Conservation (phyloP, 257 asterid genomes). For the Nyctanthes arbortristis region DNA sequence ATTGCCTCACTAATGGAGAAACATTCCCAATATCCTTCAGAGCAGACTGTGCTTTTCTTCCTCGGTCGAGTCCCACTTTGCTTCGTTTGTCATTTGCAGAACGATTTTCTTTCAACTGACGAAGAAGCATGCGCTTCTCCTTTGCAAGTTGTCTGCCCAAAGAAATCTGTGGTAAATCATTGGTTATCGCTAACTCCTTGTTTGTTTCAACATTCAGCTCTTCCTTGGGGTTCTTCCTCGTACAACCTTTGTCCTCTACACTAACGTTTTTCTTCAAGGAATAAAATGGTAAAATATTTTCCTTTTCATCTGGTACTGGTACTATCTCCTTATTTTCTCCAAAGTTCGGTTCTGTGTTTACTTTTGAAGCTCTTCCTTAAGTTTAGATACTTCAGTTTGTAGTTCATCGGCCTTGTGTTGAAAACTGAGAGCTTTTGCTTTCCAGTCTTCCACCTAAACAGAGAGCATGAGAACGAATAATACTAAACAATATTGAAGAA, state of each 20-base stretch:
- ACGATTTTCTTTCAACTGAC: slow-evolving; percentile 36
- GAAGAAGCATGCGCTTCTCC: slow-evolving; percentile 55
- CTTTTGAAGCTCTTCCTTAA: slow-evolving; percentile 41
- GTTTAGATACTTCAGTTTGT: slow-evolving; percentile 34
- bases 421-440: slow-evolving; percentile 44
- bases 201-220: slow-evolving; percentile 15
- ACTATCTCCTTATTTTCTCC: slow-evolving; percentile 8
- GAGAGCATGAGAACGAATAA: neutral
- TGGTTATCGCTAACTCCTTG: slow-evolving; percentile 13
- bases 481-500: neutral
- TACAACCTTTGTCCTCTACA: slow-evolving; percentile 11
- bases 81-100: slow-evolving; percentile 15
- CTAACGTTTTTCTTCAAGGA: slow-evolving; percentile 25
- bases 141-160: slow-evolving; percentile 70
- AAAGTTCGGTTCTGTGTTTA: slow-evolving; percentile 12
- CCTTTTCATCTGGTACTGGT: slow-evolving; percentile 31
- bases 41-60: slow-evolving; percentile 38
- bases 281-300: slow-evolving; percentile 22
- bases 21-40: slow-evolving; percentile 55
- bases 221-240: slow-evolving; percentile 1
- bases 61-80: slow-evolving; percentile 30
- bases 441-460: slow-evolving; percentile 76
- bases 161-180: slow-evolving; percentile 45
- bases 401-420: slow-evolving; percentile 54
- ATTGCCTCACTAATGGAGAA: slow-evolving; percentile 36